Evolutionary conservation across 106 monocot genomes (phyloP), one percentile per base, ranked within the genome.

Genomic region (Platanthera zijinensis): DNA sequence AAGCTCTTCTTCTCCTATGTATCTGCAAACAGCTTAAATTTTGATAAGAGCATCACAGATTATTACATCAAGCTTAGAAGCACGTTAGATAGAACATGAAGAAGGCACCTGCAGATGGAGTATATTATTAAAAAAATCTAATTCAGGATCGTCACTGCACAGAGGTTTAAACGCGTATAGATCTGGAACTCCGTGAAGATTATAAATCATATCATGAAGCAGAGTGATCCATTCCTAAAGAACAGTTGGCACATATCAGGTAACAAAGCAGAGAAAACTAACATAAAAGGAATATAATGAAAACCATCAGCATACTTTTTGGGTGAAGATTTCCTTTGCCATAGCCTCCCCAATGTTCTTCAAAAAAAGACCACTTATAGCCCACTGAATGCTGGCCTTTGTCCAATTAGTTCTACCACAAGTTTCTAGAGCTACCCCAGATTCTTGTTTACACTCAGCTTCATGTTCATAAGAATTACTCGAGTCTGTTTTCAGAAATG

Each of bases 91-190:
- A 22, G 51, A 18, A 66, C 10, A 52, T n/a, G 75, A 57, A 79
- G 57, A 48, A 75, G 8, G 76, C 81, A 93, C 96, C 89, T 97
- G 93, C 73, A 97, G 84, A 75, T 97, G 93, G 81, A 90, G 78
- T 74, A 97, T 97, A 52, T 97, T 97, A 39, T 84, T 83, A 57
- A 97, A 97, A 80, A 97, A 97, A 79, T 97, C 97, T 1, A 72
- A 76, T 87, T 97, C 93, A 11, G 79, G 76, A 85, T 94, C 94
- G 64, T 91, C 86, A 74, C 82, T 86, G 69, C 84, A 89, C 22
- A 97, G 76, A 57, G 83, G 62, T 54, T 75, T 88, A 18, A 90
- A 86, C 45, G 89, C 82, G 76, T 48, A 73, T 51, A 97, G 79
- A 15, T 64, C 79, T 46, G 84, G 79, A 9, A 87, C 52, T 61